Evolutionary conservation across 1,284 basidiomycete species (phyloP).

Genomic region (Mycosarcoma mackinlayi): DNA sequence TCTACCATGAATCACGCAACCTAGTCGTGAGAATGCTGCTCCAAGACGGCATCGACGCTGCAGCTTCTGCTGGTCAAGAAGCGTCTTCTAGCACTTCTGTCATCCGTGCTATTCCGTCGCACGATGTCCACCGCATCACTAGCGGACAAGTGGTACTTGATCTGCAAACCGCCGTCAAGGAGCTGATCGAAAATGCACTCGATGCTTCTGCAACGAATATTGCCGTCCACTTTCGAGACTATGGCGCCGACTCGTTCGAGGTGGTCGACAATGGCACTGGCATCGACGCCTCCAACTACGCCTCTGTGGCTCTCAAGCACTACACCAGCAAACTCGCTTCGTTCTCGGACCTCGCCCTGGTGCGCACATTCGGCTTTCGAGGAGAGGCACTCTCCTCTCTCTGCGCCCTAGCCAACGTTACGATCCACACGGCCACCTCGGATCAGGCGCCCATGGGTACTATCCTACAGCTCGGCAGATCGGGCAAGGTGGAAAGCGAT

Average conservation of each 20-base stretch:
- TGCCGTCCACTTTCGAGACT: constrained; percentile 88
- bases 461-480: constrained; percentile 51
- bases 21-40: not conserved
- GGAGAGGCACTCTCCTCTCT: constrained; percentile 95
- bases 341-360: constrained; percentile 79
- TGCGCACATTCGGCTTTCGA: constrained; percentile 92
- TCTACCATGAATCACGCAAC: not conserved
- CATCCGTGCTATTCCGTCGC: constrained; percentile 53
- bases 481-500: constrained; percentile 55
- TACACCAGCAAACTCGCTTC: constrained; percentile 90
- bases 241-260: constrained; percentile 86
- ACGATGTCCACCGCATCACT: constrained; percentile 72
- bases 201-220: constrained; percentile 90
- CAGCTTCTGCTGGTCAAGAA: not conserved
- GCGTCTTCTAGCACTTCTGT: constrained; percentile 2
- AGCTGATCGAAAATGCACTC: constrained; percentile 94
- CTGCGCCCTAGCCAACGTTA: constrained; percentile 80
- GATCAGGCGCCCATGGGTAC: constrained; percentile 63
- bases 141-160: constrained; percentile 96
- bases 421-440: constrained; percentile 61
- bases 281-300: constrained; percentile 81
- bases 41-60: not conserved
- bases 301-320: constrained; percentile 81
- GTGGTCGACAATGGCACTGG: constrained; percentile 93
- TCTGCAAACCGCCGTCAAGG: constrained; percentile 90